phyloP scores from a whole-genome alignment of 192 early-diverging fungal genomes.

The Dissophora globulifera region DNA sequence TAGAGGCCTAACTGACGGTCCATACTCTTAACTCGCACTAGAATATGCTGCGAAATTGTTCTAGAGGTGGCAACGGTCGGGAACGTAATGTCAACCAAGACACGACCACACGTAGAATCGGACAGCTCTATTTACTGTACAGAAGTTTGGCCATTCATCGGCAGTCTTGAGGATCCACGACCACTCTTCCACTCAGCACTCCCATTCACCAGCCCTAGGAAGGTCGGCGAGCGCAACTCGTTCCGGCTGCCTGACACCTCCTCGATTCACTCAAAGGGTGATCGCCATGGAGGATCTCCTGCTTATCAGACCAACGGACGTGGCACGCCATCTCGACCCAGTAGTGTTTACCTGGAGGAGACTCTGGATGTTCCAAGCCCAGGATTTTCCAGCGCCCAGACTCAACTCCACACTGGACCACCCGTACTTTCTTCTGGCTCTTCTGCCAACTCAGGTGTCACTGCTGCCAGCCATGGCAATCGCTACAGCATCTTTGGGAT shows the following conservation, averaged over 20 bases:
- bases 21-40: constrained; percentile 2
- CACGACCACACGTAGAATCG: constrained; percentile 35
- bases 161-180: constrained; percentile 25
- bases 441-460: constrained; percentile 10
- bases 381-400: neutral
- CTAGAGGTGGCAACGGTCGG: constrained; percentile 55
- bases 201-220: constrained; percentile 40
- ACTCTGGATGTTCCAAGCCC: constrained; percentile 7
- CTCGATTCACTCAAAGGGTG: neutral
- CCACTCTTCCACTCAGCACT: constrained; percentile 30
- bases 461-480: neutral
- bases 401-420: neutral
- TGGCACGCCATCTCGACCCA: constrained; percentile 46
- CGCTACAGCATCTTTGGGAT: constrained; percentile 49
- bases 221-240: constrained; percentile 39
- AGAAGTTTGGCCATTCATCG: constrained; percentile 54
- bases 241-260: constrained; percentile 9
- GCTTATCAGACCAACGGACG: constrained; percentile 41
- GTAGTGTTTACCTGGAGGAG: constrained; percentile 47
- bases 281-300: constrained; percentile 7
- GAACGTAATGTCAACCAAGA: constrained; percentile 44
- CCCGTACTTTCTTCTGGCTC: neutral
- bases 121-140: constrained; percentile 51
- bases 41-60: constrained; percentile 51
- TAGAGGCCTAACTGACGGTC: no score